Base-by-base conservation (phyloP, 768 basidiomycete species). In the Melanogaster broomeanus region DNA sequence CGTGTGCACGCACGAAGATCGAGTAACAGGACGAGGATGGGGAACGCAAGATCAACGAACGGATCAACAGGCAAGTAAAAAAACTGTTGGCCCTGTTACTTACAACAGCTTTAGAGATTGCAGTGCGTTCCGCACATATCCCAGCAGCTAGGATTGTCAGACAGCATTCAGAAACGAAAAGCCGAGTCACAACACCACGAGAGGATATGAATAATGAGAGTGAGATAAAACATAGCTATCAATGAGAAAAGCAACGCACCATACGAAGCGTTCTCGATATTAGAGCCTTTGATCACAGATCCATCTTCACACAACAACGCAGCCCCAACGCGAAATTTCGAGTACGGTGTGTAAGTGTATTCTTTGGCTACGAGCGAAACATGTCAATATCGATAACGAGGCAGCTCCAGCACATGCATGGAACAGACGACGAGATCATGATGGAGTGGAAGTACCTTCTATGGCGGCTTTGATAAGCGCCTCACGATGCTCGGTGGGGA, bases 101-200 rank as follows among this genome's bases (percentile, higher is more conserved):
- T 58, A 95, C 93, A 33, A 88, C 85, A 25, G 91, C 93, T 65
- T 92, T 95, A 15, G 93, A 87, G 44, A 98, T 76, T 0, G 93
- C 94, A 0, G 94, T 93, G 18, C 90, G 75, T 67, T 98, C 96
- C 1, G 95, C 95, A 57, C 96, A 98, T 42, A 94, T 94, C 0
- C 88, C 85, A 1, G 83, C 92, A 18, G 93, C 93, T 96, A 51
- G 1, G 19, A 31, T 16, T n/a, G 30, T 38, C 30, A 22, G 28
- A 35, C 16, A 42, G 18, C 12, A 37, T 30, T 16, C 34, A n/a
- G 41, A 43, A 34, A 15, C 12, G 31, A 31, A 31, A 31, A 15
- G 12, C 10, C 12, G n/a, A n/a, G n/a, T n/a, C 25, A 27, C 8
- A 8, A 27, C 25, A 27, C 8, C 25, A 27, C 25, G 25, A 27